Conservation (phyloP, 768 basidiomycete genomes). For the Rhodotorula taiwanensis region DNA sequence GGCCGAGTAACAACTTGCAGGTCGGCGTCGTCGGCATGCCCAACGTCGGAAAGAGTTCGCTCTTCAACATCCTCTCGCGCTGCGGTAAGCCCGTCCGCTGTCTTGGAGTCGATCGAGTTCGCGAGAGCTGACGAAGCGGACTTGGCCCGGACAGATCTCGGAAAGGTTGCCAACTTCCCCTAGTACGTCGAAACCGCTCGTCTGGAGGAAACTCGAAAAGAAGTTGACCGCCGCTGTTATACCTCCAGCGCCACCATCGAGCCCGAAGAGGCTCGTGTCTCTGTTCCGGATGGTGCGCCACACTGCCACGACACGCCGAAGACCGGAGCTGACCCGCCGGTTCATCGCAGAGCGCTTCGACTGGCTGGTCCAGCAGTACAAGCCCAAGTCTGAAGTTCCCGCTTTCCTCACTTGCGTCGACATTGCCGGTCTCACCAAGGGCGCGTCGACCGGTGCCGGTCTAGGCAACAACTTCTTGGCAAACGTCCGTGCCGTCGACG, state of each 20-base stretch:
- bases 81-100: slow-evolving; percentile 56
- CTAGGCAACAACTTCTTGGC: slow-evolving; percentile 96
- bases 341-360: slow-evolving; percentile 60
- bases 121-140: background rate
- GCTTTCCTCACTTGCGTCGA: slow-evolving; percentile 97
- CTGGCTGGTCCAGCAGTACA: slow-evolving; percentile 86
- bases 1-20: slow-evolving; percentile 94
- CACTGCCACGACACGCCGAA: background rate
- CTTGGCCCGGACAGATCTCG: slow-evolving; percentile 27
- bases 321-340: background rate
- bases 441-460: slow-evolving; percentile 95
- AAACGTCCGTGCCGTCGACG: slow-evolving; percentile 95
- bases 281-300: slow-evolving; percentile 65
- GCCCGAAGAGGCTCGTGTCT: slow-evolving; percentile 60
- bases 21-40: slow-evolving; percentile 72
- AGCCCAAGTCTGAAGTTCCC: slow-evolving; percentile 77
- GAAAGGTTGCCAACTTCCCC: slow-evolving; percentile 74
- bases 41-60: slow-evolving; percentile 98
- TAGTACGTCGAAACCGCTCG: slow-evolving; percentile 50
- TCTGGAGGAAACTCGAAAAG: too few relatives aligned
- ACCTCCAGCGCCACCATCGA: slow-evolving; percentile 31
- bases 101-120: background rate
- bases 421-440: slow-evolving; percentile 96
- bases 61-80: slow-evolving; percentile 92
- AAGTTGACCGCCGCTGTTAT: too few relatives aligned